Percentiles rank a stretch among this genome's conserved stretches.
Conservation (phyloP, 306 rosid species). For the Malus orientalis region DNA sequence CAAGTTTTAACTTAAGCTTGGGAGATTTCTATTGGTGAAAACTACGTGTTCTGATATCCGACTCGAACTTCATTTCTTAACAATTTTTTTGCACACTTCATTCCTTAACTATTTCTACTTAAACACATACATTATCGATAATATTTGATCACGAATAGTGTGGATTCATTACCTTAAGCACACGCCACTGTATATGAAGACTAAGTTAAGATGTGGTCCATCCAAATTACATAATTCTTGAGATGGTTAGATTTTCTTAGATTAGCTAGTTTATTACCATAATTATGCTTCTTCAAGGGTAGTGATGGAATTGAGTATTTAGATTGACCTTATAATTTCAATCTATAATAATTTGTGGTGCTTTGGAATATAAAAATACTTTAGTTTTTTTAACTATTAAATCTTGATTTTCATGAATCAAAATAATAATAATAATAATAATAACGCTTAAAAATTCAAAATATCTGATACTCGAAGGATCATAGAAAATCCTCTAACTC, state of each 20-base stretch:
- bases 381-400: too few relatives aligned
- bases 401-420: too few relatives aligned
- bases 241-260: neutral
- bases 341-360: too few relatives aligned
- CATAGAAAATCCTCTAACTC: too few relatives aligned
- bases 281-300: neutral
- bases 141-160: neutral
- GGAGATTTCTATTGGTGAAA: neutral
- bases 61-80: neutral
- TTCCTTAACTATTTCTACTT: neutral
- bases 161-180: neutral
- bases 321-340: too few relatives aligned
- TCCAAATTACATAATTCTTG: neutral
- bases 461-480: too few relatives aligned
- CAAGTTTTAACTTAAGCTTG: neutral
- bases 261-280: neutral
- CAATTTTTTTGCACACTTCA: neutral
- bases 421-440: too few relatives aligned
- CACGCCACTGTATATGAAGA: neutral
- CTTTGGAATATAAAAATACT: too few relatives aligned
- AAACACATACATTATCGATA: neutral
- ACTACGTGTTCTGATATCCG: neutral
- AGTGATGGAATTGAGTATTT: neutral
- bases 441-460: too few relatives aligned
- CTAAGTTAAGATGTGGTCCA: neutral